These are phyloP conservation scores for Vigna angularis DNA, from an alignment of 306 rosid genomes.

Conservation along the genomic window DNA sequence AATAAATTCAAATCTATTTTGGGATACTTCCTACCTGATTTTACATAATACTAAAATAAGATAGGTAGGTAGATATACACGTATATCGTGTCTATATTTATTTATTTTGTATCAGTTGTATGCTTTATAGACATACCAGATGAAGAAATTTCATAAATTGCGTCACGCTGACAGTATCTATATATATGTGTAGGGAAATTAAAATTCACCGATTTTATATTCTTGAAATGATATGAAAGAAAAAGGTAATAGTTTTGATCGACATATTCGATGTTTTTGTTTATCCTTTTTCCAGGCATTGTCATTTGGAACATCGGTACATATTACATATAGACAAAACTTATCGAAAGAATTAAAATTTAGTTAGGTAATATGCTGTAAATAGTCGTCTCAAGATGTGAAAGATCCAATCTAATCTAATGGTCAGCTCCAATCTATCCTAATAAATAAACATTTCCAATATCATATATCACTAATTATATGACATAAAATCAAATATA, in stretches of 20 bases:
- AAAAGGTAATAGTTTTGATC: not conserved
- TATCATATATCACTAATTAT: too few species aligned
- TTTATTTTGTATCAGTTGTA: not conserved
- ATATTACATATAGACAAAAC: too few species aligned
- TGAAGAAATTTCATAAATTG: conserved; percentile 16
- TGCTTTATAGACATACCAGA: too few species aligned
- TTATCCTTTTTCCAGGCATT: too few species aligned
- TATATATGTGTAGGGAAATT: not conserved
- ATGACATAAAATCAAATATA: too few species aligned
- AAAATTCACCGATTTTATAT: not conserved
- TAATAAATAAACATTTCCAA: too few species aligned
- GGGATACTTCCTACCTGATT: not conserved
- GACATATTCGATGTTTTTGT: not conserved
- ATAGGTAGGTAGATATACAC: not conserved
- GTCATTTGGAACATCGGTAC: too few species aligned
- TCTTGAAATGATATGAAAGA: not conserved
- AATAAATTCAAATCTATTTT: not conserved
- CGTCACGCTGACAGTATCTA: conserved; percentile 17
- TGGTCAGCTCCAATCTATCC: too few species aligned
- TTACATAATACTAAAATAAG: not conserved
- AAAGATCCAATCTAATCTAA: too few species aligned
- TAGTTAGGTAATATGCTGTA: too few species aligned
- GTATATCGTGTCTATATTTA: not conserved
- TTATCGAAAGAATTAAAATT: too few species aligned
- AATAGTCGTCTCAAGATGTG: too few species aligned